A percentile compares a stretch with the other conserved stretches of the same genome.
These are phyloP conservation scores for Triticum monococcum DNA, from an alignment of 176 grass and related monocot genomes.

Conservation along the genomic window DNA sequence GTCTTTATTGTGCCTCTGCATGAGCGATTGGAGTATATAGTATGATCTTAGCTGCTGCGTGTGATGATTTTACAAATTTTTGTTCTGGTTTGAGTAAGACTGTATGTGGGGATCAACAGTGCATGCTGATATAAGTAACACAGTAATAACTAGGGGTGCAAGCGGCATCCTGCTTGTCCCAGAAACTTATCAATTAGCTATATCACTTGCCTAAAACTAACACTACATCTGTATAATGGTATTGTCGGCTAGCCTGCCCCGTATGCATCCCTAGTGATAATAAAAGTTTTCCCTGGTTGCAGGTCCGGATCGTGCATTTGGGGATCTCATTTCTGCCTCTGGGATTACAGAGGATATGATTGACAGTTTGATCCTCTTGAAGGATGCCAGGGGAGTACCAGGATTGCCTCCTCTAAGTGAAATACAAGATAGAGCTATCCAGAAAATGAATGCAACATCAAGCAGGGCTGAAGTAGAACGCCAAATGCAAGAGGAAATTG, in stretches of 20 bases:
- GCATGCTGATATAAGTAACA: neutral
- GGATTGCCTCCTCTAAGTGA: slow-evolving; percentile 83
- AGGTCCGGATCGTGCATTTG: slow-evolving; percentile 90
- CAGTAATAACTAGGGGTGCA: too few species aligned
- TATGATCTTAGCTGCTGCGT: slow-evolving; percentile 9
- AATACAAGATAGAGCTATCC: slow-evolving; percentile 80
- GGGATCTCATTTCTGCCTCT: slow-evolving; percentile 69
- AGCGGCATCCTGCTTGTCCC: too few species aligned
- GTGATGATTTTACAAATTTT: neutral
- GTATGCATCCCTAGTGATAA: neutral
- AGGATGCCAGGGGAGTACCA: slow-evolving; percentile 56
- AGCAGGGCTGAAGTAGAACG: slow-evolving; percentile 75
- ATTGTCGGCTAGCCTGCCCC: too few species aligned
- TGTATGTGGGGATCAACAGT: neutral
- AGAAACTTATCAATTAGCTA: too few species aligned
- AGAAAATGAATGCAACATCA: slow-evolving; percentile 62
- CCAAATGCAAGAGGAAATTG: slow-evolving; percentile 73
- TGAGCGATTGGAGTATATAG: neutral
- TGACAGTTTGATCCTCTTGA: slow-evolving; percentile 90
- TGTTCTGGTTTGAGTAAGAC: neutral
- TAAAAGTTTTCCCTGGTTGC: slow-evolving; percentile 1
- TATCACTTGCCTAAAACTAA: too few species aligned
- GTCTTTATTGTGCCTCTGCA: neutral
- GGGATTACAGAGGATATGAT: slow-evolving; percentile 90
- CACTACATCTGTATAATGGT: too few species aligned